Evolutionary conservation across 345 rosid species (phyloP), one percentile per base, ranked within the genome.

Genomic region (Eucalyptus sp.): DNA sequence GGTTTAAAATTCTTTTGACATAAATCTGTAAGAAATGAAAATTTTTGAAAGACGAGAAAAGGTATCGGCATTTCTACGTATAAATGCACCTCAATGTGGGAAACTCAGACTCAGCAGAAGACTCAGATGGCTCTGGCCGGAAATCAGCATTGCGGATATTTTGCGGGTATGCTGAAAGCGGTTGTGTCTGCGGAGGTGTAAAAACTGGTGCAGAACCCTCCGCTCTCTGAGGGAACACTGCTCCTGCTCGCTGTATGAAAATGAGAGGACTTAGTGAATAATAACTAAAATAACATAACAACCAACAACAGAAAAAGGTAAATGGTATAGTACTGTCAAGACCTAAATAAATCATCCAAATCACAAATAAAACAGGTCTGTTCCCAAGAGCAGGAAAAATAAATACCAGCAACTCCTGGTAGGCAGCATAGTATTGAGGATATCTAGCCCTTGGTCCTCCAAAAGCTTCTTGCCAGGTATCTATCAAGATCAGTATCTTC

Each of bases 381-480:
- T 48, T 62, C 44, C 50, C 54, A 33, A 79, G 29, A 25, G 13
- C 11, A 33, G 15, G 14, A 52, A 64, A 81, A 81, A 90, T 66
- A 91, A 95, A 46, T 95, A 98, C 99, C 99, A 97, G 90, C 93
- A 98, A 93, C 92, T 98, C 99, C 92, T 97, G 99, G 92, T 98
- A 98, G 90, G 96, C 99, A 48, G 96, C 95, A 95, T 93, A 97
- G 91, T 97, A 98, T 91, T 98, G 99, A 60, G 99, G 98, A 96
- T 96, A 97, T 96, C 99, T 97, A 87, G 99, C 97, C 92, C 98
- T 95, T 46, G 99, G 91, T 62, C 99, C 99, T 89, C 99, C 99
- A 91, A 98, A 98, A 87, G 99, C 99, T 93, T 98, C 99, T 96
- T 98, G 99, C 99, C 99, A 98, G 60, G 98, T 98, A 90, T 97